Evolutionary conservation across 2,329 filamentous ascomycete species (phyloP), one percentile per base, ranked within the genome.

Genomic region (Cercospora beticola): DNA sequence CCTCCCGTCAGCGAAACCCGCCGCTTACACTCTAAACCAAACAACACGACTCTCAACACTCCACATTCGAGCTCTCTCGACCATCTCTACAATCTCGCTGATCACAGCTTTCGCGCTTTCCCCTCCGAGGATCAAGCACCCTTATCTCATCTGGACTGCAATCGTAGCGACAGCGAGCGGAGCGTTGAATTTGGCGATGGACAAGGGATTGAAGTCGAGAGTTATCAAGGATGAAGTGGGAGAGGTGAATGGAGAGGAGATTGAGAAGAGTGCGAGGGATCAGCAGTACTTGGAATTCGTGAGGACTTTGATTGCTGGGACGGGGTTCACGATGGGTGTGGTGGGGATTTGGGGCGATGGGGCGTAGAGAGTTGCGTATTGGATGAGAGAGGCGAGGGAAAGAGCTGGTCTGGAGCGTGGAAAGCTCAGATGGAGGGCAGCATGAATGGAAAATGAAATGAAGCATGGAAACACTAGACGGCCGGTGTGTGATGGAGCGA

Each of bases 81-180:
- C 87, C 72, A 81, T 96, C 74, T 89, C 92, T 63, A 87, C 88
- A 64, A 83, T 87, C 63, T 88, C 92, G 31, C 89, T 97, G 76
- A 83, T 92, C 74, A 86, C 94, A 72, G 92, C 93, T 71, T 97
- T 90, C 81, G 79, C 86, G 56, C 83, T 96, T 72, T 94, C 93
- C 2, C 91, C 93, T 0, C 86, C 88, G 28, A 86, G 89, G 66
- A 86, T 87, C 74, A 89, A 91, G 78, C 94, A 98, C 79, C 94
- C 94, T 0, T 98, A 97, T 79, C 88, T 97, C 28, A 81, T 97
- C 68, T 97, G 95, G 88, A 93, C 92, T 14, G 89, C 89, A 2
- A 81, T 93, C 28, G 86, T 93, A 67, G 87, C 89, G 54, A 83
- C 86, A 46, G 82, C 83, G 8, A 73, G 75, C 33, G 76, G 79